These are phyloP conservation scores for Penicillium flavigenum DNA, from an alignment of 495 filamentous ascomycete genomes.

Conservation along the genomic window DNA sequence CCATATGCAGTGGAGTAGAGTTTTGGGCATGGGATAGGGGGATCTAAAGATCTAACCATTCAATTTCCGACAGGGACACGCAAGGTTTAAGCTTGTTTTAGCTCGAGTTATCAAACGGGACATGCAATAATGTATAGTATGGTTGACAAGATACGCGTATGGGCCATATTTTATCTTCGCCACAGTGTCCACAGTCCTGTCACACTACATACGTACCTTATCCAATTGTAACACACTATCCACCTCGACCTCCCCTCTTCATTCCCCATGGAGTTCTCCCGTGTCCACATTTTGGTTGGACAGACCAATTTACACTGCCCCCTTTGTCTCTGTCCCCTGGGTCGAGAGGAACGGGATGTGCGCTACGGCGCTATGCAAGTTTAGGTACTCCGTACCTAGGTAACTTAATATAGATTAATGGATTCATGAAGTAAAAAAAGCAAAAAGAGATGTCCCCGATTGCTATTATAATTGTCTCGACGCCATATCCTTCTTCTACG, in stretches of 20 bases:
- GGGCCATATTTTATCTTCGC: slow-evolving; percentile 12
- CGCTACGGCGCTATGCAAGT: slow-evolving; percentile 7
- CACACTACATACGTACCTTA: slow-evolving; percentile 1
- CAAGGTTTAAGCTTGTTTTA: slow-evolving; percentile 24
- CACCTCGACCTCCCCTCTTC: neutral
- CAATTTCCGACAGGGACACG: slow-evolving; percentile 16
- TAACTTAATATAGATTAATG: slow-evolving; percentile 16
- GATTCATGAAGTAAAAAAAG: neutral
- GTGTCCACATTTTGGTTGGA: slow-evolving; percentile 12
- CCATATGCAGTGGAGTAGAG: neutral
- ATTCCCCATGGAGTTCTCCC: slow-evolving; percentile 6
- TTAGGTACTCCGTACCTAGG: slow-evolving; percentile 19
- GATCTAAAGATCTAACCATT: slow-evolving; percentile 2
- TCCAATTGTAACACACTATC: neutral
- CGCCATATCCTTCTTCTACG: neutral
- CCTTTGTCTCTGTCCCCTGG: slow-evolving; percentile 10
- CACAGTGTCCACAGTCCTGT: slow-evolving; percentile 1
- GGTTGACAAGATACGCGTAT: slow-evolving; percentile 1
- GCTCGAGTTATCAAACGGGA: slow-evolving; percentile 9
- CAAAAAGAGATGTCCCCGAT: neutral
- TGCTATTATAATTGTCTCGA: neutral
- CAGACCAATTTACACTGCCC: slow-evolving; percentile 18
- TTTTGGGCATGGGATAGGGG: slow-evolving; percentile 1
- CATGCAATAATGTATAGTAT: neutral
- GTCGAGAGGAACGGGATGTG: slow-evolving; percentile 8